These are phyloP conservation scores for Pilaira anomala DNA, from an alignment of 192 early-diverging fungal genomes.

Conservation along the genomic window DNA sequence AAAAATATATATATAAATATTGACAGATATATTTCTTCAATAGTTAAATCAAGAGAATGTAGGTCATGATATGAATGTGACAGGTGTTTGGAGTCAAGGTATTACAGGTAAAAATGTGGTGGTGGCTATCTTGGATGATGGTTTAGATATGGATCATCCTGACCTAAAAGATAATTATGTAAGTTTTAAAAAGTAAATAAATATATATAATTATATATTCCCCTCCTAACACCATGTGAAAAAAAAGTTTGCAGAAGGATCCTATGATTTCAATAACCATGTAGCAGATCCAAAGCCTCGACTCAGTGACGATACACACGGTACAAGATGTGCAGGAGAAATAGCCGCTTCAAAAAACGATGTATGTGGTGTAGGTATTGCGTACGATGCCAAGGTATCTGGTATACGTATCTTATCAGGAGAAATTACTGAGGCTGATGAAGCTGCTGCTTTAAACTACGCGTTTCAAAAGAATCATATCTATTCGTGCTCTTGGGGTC, in stretches of 20 bases:
- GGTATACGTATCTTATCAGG: constrained; percentile 90
- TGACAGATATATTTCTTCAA: background rate
- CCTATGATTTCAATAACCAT: constrained; percentile 94
- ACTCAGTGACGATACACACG: constrained; percentile 81
- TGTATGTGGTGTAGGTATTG: constrained; percentile 92
- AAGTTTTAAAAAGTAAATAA: constrained; percentile 28
- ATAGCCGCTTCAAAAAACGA: constrained; percentile 90
- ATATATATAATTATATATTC: background rate
- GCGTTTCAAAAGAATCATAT: constrained; percentile 87
- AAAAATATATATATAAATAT: background rate
- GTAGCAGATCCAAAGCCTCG: constrained; percentile 70
- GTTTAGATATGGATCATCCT: constrained; percentile 79
- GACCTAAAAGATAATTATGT: constrained; percentile 90
- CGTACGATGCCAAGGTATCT: constrained; percentile 81
- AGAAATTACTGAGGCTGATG: constrained; percentile 88
- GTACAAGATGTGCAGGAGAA: constrained; percentile 97
- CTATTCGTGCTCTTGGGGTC: constrained; percentile 97
- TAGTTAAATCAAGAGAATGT: constrained; percentile 46
- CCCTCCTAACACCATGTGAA: no score
- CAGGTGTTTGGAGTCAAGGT: constrained; percentile 86
- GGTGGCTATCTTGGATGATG: constrained; percentile 95
- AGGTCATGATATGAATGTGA: constrained; percentile 91
- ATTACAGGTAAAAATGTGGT: constrained; percentile 84
- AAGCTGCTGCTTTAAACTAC: constrained; percentile 88
- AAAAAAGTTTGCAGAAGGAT: constrained; percentile 77